phyloP scores from a whole-genome alignment of 2,329 filamentous ascomycete species.

The Colletotrichum magnum region DNA sequence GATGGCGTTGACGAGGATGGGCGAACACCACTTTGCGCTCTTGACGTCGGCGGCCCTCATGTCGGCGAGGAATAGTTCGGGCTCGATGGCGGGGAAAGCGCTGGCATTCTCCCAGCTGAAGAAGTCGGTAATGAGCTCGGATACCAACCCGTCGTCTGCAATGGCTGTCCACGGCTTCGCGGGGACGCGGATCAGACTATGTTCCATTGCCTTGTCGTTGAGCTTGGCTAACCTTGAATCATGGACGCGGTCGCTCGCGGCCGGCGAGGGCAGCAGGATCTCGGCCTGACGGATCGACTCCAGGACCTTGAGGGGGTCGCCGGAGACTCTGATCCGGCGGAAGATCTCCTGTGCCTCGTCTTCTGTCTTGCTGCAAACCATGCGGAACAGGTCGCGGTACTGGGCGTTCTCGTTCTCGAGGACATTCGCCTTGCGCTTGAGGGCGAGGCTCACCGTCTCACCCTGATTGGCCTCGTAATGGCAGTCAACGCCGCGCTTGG shows the following conservation, averaged over 20 bases:
- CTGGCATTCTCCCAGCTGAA: conserved; percentile 49
- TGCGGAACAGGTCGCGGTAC: conserved; percentile 41
- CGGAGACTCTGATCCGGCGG: conserved; percentile 38
- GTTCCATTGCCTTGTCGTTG: conserved; percentile 39
- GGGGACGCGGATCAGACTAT: conserved; percentile 44
- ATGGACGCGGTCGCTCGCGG: conserved; percentile 18
- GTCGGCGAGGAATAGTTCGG: conserved; percentile 45
- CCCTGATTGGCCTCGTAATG: conserved; percentile 39
- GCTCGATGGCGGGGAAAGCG: conserved; percentile 46
- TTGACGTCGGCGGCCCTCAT: conserved; percentile 43
- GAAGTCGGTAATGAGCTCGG: conserved; percentile 48
- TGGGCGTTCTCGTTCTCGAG: conserved; percentile 40
- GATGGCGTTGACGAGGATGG: conserved; percentile 51
- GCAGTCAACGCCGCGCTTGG: conserved; percentile 32
- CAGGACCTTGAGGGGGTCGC: conserved; percentile 37
- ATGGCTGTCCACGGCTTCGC: conserved; percentile 49
- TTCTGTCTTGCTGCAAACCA: conserved; percentile 40
- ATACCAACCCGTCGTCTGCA: conserved; percentile 49
- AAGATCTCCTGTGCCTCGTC: conserved; percentile 43
- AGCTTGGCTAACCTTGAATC: conserved; percentile 37
- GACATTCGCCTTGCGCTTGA: conserved; percentile 41
- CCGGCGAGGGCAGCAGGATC: conserved; percentile 39
- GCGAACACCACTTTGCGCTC: conserved; percentile 47
- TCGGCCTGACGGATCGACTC: conserved; percentile 43
- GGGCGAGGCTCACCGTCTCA: conserved; percentile 39